Evolutionary conservation across 305 asterid genomes (phyloP), one percentile per base, ranked within the genome.

Genomic region (Rubia tinctorum): DNA sequence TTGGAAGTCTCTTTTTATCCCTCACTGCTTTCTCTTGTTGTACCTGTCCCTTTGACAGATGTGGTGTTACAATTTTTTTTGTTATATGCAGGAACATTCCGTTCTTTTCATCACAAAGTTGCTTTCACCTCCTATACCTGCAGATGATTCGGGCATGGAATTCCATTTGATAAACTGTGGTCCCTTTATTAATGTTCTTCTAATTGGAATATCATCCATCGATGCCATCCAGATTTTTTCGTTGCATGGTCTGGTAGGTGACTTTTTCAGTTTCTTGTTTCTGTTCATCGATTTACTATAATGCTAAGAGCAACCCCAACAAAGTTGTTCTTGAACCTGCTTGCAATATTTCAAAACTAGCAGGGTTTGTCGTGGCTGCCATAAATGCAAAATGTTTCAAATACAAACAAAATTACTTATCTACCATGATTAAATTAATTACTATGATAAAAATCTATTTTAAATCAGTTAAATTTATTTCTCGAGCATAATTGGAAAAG

Each of bases 231-330:
- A 92, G 87, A 92, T 90, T 59, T 89, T 94, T 78, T 94, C 98
- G 70, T 86, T 89, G 73, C 98, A 94, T 74, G 99, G 99, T 77
- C 80, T 92, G 97, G 99, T 94, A 90, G 75, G 97, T 89, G 83
- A 85, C 81, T 72, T 79, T 73, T 83, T 79, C 13, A 58, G 63
- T 72, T 71, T 53, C 80, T 13, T 73, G 17, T 71, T 59, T 56
- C n/a, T 82, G 51, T 14, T 17, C 42, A 14, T 20, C n/a, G 30
- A 20, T 55, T 17, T 20, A 5, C 59, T 51, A 51, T 51, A 17
- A 15, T 51, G 58, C 55, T 17, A 12, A 47, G n/a, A n/a, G 34
- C 34, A 30, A 1, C 34, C 34, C 3, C 34, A 30, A 30, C 34
- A 3, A 30, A 30, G 34, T 30, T 30, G 34, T 30, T 30, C 34